Evolutionary conservation across 192 early-diverging fungal genomes (phyloP).

Genomic region (Coemansia reversa): DNA sequence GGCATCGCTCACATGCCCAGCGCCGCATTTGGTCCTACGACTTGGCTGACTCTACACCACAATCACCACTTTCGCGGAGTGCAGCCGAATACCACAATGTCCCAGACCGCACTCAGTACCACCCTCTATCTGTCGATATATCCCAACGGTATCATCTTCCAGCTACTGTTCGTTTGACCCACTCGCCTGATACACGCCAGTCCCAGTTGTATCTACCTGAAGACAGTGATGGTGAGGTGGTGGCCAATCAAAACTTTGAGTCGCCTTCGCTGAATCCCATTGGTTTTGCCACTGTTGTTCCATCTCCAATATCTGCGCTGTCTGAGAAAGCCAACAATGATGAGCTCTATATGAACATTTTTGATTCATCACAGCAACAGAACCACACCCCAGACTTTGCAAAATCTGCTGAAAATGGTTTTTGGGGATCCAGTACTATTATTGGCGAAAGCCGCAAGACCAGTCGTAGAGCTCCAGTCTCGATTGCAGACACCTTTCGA

Average conservation of each 20-base stretch:
- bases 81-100: neutral
- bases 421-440: neutral
- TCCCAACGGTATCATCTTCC: conserved; percentile 2
- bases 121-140: conserved; percentile 6
- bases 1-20: conserved; percentile 1
- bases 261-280: conserved; percentile 10
- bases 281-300: conserved; percentile 6
- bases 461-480: neutral
- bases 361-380: neutral
- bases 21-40: conserved; percentile 4
- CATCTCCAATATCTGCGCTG: neutral
- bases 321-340: neutral
- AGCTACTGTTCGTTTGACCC: neutral
- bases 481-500: neutral
- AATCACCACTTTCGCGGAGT: neutral
- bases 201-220: neutral
- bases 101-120: conserved; percentile 12
- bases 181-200: neutral
- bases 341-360: conserved; percentile 8
- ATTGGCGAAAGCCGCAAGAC: neutral
- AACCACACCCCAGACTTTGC: neutral
- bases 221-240: neutral
- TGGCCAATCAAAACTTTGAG: neutral
- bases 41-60: neutral
- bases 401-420: neutral